Base-by-base conservation (phyloP, 163 green algal species). In the Prototheca cutis region DNA sequence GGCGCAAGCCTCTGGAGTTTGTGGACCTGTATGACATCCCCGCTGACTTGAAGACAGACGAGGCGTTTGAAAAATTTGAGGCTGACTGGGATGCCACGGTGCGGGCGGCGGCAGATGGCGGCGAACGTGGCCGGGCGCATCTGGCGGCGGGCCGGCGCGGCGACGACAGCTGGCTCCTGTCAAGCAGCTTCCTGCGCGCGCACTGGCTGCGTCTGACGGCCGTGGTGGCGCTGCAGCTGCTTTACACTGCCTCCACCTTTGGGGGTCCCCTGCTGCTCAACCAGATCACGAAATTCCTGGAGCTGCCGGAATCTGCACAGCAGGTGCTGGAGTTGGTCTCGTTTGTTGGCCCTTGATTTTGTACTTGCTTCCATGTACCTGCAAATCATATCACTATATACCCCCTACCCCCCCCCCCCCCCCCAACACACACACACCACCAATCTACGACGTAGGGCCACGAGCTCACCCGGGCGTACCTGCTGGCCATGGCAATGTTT, bases 401-500 rank as follows among this genome's bases (percentile, higher is more conserved):
- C n/a, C n/a, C n/a, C n/a, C n/a, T n/a, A 15, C 6, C 28, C 5
- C 28, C 52, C 25, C 30, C 6, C 18, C 29, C 5, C 36, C n/a
- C n/a, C n/a, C n/a, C n/a, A n/a, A n/a, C n/a, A n/a, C n/a, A n/a
- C n/a, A n/a, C n/a, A n/a, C n/a, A 23, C 23, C 13, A n/a, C 1
- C 10, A 25, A 3, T 13, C 18, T 32, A 28, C 31, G 2, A 10
- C 32, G 52, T 53, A 67, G 67, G 18, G 48, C 19, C 29, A 28
- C 18, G 54, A 53, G 24, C 42, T 76, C 10, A 66, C 10, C 40
- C 62, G 55, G 25, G 62, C 62, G 2, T 82, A 77, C 47, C 30
- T 78, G 2, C 76, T 61, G 45, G 67, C 71, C 4, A 61, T 61
- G 15, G 48, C 60, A 24, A 75, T 82, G 64, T 80, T 82, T 54